Percentiles rank a stretch among this genome's conserved stretches.
Evolutionary conservation across 2,329 filamentous ascomycete species (phyloP).

Genomic region (Claviceps sp.): DNA sequence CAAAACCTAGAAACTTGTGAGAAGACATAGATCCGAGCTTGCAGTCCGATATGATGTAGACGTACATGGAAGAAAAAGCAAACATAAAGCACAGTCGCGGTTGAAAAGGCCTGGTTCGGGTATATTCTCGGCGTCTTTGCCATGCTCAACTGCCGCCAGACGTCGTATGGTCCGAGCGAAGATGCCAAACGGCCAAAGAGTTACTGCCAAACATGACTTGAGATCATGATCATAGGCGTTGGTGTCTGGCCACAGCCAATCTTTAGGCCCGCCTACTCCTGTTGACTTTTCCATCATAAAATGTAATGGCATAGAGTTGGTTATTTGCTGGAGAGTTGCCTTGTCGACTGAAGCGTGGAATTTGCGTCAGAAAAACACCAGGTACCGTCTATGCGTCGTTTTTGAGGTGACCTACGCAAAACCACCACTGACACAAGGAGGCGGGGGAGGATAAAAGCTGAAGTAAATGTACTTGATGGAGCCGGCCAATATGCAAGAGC

Average conservation of each 20-base stretch:
- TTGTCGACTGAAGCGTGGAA: neutral
- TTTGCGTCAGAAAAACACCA: neutral
- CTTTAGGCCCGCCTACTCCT: slow-evolving; percentile 1
- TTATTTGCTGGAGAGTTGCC: slow-evolving; percentile 9
- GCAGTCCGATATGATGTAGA: slow-evolving; percentile 6
- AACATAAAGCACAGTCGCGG: slow-evolving; percentile 13
- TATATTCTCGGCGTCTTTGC: slow-evolving; percentile 9
- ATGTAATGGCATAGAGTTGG: slow-evolving; percentile 1
- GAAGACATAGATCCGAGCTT: neutral
- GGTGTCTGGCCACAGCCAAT: slow-evolving; percentile 10
- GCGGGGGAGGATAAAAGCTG: neutral
- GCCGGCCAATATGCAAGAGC: neutral
- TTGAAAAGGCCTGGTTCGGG: slow-evolving; percentile 10
- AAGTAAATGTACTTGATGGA: neutral
- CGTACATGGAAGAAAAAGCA: slow-evolving; percentile 17
- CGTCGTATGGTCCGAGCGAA: slow-evolving; percentile 17
- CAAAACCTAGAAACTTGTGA: slow-evolving; percentile 16
- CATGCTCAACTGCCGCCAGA: slow-evolving; percentile 11
- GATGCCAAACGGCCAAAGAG: slow-evolving; percentile 13
- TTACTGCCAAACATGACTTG: slow-evolving; percentile 6
- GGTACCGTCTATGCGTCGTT: neutral
- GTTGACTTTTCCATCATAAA: slow-evolving; percentile 11
- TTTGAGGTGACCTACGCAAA: neutral
- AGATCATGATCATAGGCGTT: neutral
- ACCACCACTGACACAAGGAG: neutral